Conservation (phyloP, 176 grass and related monocot species). For the Areca catechu region DNA sequence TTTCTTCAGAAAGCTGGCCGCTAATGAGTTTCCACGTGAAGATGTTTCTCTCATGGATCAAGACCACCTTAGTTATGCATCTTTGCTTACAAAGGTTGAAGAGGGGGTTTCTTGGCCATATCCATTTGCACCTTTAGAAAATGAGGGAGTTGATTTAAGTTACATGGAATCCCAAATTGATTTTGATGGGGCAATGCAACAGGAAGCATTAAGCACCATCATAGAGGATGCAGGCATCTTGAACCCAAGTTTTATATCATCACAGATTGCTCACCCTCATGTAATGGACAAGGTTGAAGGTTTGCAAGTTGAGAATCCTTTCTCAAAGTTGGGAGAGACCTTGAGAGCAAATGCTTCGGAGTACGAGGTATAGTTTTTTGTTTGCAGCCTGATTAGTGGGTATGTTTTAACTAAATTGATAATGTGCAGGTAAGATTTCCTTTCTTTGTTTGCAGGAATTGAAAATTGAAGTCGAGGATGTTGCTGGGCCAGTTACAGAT, state of each 20-base stretch:
- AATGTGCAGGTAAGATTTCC: background rate
- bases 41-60: slow-evolving; percentile 55
- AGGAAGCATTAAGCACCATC: slow-evolving; percentile 29
- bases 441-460: slow-evolving; percentile 42
- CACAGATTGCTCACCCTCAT: slow-evolving; percentile 27
- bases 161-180: slow-evolving; percentile 39
- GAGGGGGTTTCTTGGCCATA: slow-evolving; percentile 24
- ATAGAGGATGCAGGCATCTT: slow-evolving; percentile 25
- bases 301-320: slow-evolving; percentile 85
- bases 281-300: slow-evolving; percentile 30
- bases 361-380: slow-evolving; percentile 54
- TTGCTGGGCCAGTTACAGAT: slow-evolving; percentile 48
- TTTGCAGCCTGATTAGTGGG: background rate
- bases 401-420: background rate
- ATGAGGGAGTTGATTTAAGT: slow-evolving; percentile 26
- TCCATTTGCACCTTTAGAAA: slow-evolving; percentile 19
- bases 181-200: slow-evolving; percentile 33
- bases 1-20: slow-evolving; percentile 93
- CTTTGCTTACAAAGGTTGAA: slow-evolving; percentile 40
- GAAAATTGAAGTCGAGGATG: slow-evolving; percentile 48
- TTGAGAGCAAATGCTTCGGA: slow-evolving; percentile 46
- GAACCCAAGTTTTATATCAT: slow-evolving; percentile 34
- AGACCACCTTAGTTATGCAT: slow-evolving; percentile 19
- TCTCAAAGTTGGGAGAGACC: slow-evolving; percentile 53
- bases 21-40: slow-evolving; percentile 60